phyloP scores from a whole-genome alignment of 2,329 filamentous ascomycete species.

The Xylaria sp. region DNA sequence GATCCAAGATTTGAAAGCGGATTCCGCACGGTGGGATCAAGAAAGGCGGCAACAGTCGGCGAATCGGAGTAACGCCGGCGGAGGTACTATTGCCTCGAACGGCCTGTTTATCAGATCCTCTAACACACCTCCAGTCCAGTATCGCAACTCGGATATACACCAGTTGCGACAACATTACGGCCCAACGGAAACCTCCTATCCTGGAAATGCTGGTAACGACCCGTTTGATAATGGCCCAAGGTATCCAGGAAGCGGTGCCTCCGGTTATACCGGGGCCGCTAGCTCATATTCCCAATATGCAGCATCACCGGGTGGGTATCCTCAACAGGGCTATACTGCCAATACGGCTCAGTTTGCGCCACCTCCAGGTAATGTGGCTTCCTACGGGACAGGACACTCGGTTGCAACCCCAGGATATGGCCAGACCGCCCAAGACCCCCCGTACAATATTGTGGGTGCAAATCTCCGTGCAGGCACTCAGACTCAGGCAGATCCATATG shows the following conservation, averaged over 20 bases:
- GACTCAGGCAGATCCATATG: slow-evolving; percentile 42
- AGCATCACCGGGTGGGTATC: slow-evolving; percentile 46
- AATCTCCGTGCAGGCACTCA: slow-evolving; percentile 40
- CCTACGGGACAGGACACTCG: slow-evolving; percentile 42
- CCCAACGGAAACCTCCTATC: slow-evolving; percentile 53
- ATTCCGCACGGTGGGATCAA: slow-evolving; percentile 70
- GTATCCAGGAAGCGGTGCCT: slow-evolving; percentile 62
- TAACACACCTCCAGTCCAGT: slow-evolving; percentile 69
- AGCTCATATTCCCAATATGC: slow-evolving; percentile 51
- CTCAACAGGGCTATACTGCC: slow-evolving; percentile 45
- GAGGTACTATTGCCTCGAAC: slow-evolving; percentile 67
- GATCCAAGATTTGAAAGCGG: slow-evolving; percentile 71
- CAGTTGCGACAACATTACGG: slow-evolving; percentile 59
- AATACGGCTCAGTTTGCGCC: slow-evolving; percentile 45
- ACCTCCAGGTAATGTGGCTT: slow-evolving; percentile 43
- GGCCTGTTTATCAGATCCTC: slow-evolving; percentile 62
- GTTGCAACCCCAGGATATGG: slow-evolving; percentile 45
- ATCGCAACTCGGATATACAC: slow-evolving; percentile 64
- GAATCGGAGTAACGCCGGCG: slow-evolving; percentile 60
- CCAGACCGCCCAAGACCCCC: slow-evolving; percentile 45
- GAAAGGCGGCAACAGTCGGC: slow-evolving; percentile 67
- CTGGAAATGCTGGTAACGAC: slow-evolving; percentile 41
- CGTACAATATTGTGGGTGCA: slow-evolving; percentile 47
- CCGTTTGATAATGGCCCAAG: slow-evolving; percentile 57
- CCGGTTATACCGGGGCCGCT: slow-evolving; percentile 60